A percentile compares a stretch with the other conserved stretches of the same genome.
Conservation (phyloP, 495 filamentous ascomycete species). For the Echria macrotheca region DNA sequence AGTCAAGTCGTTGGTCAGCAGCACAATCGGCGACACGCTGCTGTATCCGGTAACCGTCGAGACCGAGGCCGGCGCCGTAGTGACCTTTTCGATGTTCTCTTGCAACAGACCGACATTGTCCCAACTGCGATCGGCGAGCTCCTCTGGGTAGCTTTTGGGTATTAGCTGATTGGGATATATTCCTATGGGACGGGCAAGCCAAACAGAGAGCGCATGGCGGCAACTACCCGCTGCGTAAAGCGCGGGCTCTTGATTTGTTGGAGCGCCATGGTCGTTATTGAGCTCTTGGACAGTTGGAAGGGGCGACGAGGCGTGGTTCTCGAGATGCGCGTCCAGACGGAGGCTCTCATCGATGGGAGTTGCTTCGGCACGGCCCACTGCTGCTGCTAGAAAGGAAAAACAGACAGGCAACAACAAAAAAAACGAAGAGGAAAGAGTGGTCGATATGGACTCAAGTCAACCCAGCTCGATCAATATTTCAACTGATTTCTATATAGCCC, state of each 20-base stretch:
- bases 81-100: conserved; percentile 30
- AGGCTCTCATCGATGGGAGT: too few relatives aligned
- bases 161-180: background rate
- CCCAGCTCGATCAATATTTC: too few relatives aligned
- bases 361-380: too few relatives aligned
- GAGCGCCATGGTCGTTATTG: conserved; percentile 15
- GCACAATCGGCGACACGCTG: conserved; percentile 38
- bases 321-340: conserved; percentile 6
- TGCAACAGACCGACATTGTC: conserved; percentile 65
- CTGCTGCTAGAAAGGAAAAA: background rate
- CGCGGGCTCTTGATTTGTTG: conserved; percentile 34
- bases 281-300: background rate
- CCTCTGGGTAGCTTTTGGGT: conserved; percentile 69
- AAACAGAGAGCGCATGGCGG: conserved; percentile 76
- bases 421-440: too few relatives aligned
- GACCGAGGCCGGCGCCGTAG: too few relatives aligned
- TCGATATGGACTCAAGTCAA: too few relatives aligned
- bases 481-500: too few relatives aligned
- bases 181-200: conserved; percentile 23
- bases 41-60: background rate
- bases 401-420: too few relatives aligned
- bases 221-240: conserved; percentile 74
- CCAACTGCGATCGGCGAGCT: conserved; percentile 81
- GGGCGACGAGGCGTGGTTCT: conserved; percentile 3
- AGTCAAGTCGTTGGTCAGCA: conserved; percentile 90